Conservation (phyloP, 352 stramenopile genomes). For the Globisporangium megalacanthum region DNA sequence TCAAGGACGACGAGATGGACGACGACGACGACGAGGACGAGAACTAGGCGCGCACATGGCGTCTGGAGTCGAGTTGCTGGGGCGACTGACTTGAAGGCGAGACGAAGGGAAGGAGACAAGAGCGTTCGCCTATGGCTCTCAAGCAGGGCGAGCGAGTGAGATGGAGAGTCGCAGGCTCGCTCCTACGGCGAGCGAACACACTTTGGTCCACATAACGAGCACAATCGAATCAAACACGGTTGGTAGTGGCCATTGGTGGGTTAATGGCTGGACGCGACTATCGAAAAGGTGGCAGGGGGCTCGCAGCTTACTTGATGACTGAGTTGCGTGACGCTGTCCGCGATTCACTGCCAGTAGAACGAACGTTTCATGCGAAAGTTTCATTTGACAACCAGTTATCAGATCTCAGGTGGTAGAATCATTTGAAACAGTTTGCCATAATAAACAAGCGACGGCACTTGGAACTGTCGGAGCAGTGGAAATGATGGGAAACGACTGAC, state of each 20-base stretch:
- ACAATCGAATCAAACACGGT: background rate
- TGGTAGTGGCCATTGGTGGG: background rate
- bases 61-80: no score
- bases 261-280: background rate
- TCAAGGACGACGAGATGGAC: constrained; percentile 85
- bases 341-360: no score
- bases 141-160: background rate
- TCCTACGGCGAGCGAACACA: no score
- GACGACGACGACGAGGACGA: constrained; percentile 81
- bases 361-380: no score
- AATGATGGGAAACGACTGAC: no score
- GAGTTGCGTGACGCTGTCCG: no score
- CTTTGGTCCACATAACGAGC: background rate
- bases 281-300: background rate
- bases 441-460: background rate
- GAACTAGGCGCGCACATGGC: constrained; percentile 21
- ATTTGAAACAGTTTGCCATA: no score
- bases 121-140: background rate
- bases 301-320: no score
- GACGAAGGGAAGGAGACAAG: background rate
- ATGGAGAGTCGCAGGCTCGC: background rate
- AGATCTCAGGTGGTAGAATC: no score
- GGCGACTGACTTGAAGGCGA: no score
- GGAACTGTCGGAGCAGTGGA: background rate
- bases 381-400: no score